A percentile compares a stretch with the other conserved stretches of the same genome.
Conservation (phyloP, 148 eudicot genomes). For the Amaranthus cruentus region DNA sequence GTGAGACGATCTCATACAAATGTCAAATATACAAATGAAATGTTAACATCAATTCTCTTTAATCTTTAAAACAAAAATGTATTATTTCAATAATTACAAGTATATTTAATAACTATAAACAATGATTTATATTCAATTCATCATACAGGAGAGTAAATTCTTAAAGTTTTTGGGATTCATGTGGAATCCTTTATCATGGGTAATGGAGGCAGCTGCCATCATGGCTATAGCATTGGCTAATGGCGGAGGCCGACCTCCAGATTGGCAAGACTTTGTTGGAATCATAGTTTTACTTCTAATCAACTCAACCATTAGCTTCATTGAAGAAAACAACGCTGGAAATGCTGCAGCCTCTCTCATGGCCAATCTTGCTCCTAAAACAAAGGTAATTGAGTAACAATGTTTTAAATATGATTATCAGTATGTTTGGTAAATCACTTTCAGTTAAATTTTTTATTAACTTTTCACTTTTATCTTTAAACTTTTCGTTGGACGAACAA, state of each 20-base stretch:
- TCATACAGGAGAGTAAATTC: conserved; percentile 45
- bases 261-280: conserved; percentile 78
- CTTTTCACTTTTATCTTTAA: too few relatives aligned
- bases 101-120: too few relatives aligned
- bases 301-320: conserved; percentile 72
- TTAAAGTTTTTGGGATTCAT: conserved; percentile 69
- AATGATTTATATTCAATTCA: not conserved
- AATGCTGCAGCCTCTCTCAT: conserved; percentile 78
- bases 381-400: conserved; percentile 32
- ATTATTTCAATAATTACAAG: too few relatives aligned
- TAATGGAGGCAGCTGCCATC: conserved; percentile 72
- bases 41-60: too few relatives aligned
- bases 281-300: conserved; percentile 56
- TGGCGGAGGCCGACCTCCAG: conserved; percentile 73
- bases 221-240: conserved; percentile 74
- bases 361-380: conserved; percentile 71
- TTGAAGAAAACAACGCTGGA: conserved; percentile 70
- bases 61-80: too few relatives aligned
- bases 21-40: too few relatives aligned
- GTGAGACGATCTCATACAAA: too few relatives aligned
- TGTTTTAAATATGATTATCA: too few relatives aligned
- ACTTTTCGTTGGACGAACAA: too few relatives aligned
- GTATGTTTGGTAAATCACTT: too few relatives aligned
- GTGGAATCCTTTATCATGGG: conserved; percentile 95
- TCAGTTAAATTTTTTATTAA: too few relatives aligned